A percentile compares a stretch with the other conserved stretches of the same genome.
phyloP scores from a whole-genome alignment of 2,329 filamentous ascomycete species.

The Capronia epimyces region DNA sequence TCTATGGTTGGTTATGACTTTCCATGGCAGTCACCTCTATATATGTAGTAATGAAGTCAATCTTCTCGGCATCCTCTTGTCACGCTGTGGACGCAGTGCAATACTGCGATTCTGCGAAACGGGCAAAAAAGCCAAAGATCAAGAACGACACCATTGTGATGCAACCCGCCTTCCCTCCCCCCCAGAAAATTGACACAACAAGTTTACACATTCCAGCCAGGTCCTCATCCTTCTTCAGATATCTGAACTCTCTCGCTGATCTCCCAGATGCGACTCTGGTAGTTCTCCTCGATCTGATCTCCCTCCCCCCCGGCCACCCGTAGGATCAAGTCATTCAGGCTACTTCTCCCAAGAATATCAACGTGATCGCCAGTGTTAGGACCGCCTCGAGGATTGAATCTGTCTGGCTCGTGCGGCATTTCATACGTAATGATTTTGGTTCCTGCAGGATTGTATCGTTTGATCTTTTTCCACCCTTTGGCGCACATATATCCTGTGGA shows the following conservation, averaged over 20 bases:
- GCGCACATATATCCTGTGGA: slow-evolving; percentile 96
- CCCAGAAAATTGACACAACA: neutral
- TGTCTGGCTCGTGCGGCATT: slow-evolving; percentile 93
- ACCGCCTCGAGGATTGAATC: slow-evolving; percentile 74
- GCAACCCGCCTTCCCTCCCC: too few species aligned
- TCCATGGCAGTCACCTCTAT: too few species aligned
- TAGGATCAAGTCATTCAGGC: slow-evolving; percentile 84
- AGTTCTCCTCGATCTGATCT: slow-evolving; percentile 67
- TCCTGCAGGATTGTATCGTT: slow-evolving; percentile 84
- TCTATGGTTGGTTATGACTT: too few species aligned
- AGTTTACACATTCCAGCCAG: neutral
- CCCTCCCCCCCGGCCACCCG: slow-evolving; percentile 81
- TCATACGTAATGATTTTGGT: slow-evolving; percentile 79
- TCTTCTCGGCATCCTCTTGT: neutral
- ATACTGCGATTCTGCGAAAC: neutral
- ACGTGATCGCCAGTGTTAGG: slow-evolving; percentile 83
- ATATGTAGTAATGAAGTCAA: neutral
- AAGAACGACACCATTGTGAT: neutral
- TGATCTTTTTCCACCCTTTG: slow-evolving; percentile 79
- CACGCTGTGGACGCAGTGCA: neutral
- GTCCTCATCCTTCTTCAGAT: slow-evolving; percentile 55
- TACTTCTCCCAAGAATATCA: slow-evolving; percentile 84
- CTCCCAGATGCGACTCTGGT: slow-evolving; percentile 73
- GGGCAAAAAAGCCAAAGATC: neutral
- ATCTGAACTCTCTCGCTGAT: slow-evolving; percentile 82